Conservation (phyloP, 2,329 filamentous ascomycete species). For the Pestalotiopsis sp. region DNA sequence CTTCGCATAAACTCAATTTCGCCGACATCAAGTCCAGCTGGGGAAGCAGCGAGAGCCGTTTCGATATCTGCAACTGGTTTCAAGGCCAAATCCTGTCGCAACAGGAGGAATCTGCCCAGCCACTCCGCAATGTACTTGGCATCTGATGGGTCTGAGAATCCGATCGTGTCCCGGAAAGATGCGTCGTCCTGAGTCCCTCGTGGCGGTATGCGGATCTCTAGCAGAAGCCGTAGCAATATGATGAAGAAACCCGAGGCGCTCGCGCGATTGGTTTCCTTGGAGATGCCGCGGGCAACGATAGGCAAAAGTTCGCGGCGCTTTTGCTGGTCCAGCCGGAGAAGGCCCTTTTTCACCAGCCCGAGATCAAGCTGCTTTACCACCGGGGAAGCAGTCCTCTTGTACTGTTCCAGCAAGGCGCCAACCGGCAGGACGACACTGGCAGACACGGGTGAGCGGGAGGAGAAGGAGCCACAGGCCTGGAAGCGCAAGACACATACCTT, state of each 20-base stretch:
- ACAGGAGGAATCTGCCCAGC: conserved; percentile 77
- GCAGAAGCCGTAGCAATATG: conserved; percentile 75
- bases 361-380: conserved; percentile 88
- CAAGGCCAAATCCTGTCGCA: conserved; percentile 50
- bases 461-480: neutral
- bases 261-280: conserved; percentile 55
- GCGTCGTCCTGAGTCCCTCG: conserved; percentile 80
- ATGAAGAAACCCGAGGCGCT: conserved; percentile 72
- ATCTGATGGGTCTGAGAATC: conserved; percentile 68
- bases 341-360: conserved; percentile 84
- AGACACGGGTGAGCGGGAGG: neutral
- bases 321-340: conserved; percentile 49
- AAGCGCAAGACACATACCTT: conserved; percentile 37
- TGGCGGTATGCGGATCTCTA: conserved; percentile 70
- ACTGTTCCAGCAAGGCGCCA: conserved; percentile 81
- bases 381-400: conserved; percentile 74
- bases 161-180: conserved; percentile 66
- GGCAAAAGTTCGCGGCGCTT: conserved; percentile 77
- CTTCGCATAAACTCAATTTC: conserved; percentile 73
- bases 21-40: conserved; percentile 62
- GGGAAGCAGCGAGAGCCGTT: conserved; percentile 32
- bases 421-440: conserved; percentile 77
- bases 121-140: conserved; percentile 73
- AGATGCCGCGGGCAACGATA: conserved; percentile 67
- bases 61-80: conserved; percentile 28